A percentile compares a stretch with the other conserved stretches of the same genome.
phyloP scores from a whole-genome alignment of 306 rosid species.

The Vigna reflexopilosa region DNA sequence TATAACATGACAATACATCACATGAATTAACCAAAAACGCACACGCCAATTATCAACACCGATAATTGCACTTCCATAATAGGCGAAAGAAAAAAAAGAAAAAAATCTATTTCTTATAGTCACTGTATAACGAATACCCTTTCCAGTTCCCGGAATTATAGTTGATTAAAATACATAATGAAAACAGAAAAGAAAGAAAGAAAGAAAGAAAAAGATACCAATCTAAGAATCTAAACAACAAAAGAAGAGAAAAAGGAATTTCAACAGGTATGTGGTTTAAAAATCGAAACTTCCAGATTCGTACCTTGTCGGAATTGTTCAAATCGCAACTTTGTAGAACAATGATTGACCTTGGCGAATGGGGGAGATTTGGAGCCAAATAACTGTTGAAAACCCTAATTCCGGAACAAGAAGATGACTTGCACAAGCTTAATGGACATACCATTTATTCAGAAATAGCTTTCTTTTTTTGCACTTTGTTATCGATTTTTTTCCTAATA shows the following conservation, averaged over 20 bases:
- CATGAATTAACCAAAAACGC: slow-evolving; percentile 7
- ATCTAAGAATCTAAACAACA: background rate
- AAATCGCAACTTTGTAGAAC: background rate
- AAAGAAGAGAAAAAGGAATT: background rate
- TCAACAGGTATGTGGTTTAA: background rate
- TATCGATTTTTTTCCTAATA: too few species aligned
- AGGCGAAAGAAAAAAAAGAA: slow-evolving; percentile 3
- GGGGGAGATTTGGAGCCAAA: background rate
- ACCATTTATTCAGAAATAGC: background rate
- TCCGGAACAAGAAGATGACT: background rate
- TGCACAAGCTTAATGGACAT: background rate
- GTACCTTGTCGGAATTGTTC: background rate
- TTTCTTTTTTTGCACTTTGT: background rate
- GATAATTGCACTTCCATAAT: background rate
- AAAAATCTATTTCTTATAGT: background rate
- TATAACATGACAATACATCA: background rate
- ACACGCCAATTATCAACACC: background rate
- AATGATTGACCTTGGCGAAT: background rate
- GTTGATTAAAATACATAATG: background rate
- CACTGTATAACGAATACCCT: background rate
- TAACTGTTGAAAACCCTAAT: background rate
- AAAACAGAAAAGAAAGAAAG: background rate
- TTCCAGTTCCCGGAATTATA: background rate
- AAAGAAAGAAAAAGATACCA: background rate
- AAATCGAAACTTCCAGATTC: background rate